Evolutionary conservation across 176 grass and related monocot genomes (phyloP), one percentile per base, ranked within the genome.

Genomic region (Chloris gayana): DNA sequence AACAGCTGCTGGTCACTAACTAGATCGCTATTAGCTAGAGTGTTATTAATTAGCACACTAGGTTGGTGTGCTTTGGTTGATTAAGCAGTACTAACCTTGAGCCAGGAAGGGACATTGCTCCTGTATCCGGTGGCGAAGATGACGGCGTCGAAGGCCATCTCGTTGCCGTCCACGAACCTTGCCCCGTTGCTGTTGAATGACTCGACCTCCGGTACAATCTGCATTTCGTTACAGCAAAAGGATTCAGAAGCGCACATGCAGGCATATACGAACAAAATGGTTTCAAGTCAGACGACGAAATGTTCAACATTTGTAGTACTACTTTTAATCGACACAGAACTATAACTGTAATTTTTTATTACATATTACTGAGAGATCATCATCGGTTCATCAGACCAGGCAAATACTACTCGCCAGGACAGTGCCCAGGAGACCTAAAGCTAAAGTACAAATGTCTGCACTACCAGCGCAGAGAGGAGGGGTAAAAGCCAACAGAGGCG

Each of bases 61-160:
- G 10, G 11, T 41, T 62, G 34, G 62, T 62, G 5, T 42, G n/a
- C n/a, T n/a, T n/a, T n/a, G n/a, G n/a, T 64, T 42, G 30, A 26
- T 39, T 38, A 41, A 18, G 22, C 14, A 33, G 44, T 51, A 75
- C 88, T 90, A 78, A 90, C 95, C 90, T 98, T 84, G 56, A 98
- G 96, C 96, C 92, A 98, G 67, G 75, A 89, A 32, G 92, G 90
- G 78, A 98, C 92, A 80, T 95, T 98, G 90, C 86, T 98, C 51
- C 42, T 91, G 86, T 98, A 98, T n/a, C 96, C 96, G 14, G 96
- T 98, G 61, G 96, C 96, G 86, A 93, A 98, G 78, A 98, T 41
- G 69, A 98, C 87, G 37, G 92, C 85, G 77, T 98, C 96, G 10
- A 98, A 89, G 22, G 67, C 69, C 88, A 91, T 93, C 68, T 93